A percentile compares a stretch with the other conserved stretches of the same genome.
Evolutionary conservation across 345 rosid species (phyloP).

Genomic region (Eucalyptus albens): DNA sequence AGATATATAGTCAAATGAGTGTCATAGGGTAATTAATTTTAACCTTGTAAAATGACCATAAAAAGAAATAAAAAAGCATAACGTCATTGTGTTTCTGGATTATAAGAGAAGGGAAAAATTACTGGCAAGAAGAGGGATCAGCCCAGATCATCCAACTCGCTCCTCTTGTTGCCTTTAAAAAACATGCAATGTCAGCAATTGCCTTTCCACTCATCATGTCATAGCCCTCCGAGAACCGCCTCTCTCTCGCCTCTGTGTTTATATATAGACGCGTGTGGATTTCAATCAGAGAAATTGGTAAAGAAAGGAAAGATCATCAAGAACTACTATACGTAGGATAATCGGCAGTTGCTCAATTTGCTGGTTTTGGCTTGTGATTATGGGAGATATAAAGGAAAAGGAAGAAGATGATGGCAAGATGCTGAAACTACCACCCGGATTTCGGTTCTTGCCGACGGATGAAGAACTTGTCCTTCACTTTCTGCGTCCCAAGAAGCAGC

Average conservation of each 20-base stretch:
- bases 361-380: neutral
- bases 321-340: neutral
- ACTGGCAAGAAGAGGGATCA: neutral
- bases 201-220: neutral
- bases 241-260: too few relatives aligned
- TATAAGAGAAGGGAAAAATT: neutral
- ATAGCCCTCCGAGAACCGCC: neutral
- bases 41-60: neutral
- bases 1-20: neutral
- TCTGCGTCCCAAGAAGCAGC: conserved; percentile 11
- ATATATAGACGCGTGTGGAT: neutral
- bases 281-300: neutral
- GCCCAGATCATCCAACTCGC: neutral
- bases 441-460: conserved; percentile 28
- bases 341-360: neutral
- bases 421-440: conserved; percentile 33
- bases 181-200: neutral
- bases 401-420: neutral
- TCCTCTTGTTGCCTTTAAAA: neutral
- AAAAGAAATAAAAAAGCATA: neutral
- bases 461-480: conserved; percentile 41
- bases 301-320: neutral
- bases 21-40: neutral
- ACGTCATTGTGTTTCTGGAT: neutral
- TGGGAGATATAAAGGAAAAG: neutral